Evolutionary conservation across 306 rosid species (phyloP), one percentile per base, ranked within the genome.

Genomic region (Dicorynia guianensis): DNA sequence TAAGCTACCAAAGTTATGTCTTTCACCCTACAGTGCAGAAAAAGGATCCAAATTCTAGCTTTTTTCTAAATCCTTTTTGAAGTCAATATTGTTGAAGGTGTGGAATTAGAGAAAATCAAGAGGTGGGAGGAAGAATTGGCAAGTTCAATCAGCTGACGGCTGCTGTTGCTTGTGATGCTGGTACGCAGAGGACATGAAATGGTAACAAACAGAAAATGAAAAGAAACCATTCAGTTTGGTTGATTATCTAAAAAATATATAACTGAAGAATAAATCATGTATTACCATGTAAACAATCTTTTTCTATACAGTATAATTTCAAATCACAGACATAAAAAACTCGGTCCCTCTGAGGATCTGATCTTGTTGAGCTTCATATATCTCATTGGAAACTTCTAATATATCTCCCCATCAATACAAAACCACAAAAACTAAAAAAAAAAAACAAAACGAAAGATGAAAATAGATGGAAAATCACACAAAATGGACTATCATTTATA

Each of bases 351-450:
- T 3, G 11, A 53, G 20, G 69, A 72, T 68, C 74, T 74, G 39
- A 66, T 69, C 11, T 58, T 19, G 53, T 17, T 54, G 49, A 61
- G 66, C 67, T 40, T 79, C 63, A 72, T 48, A n/a, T n/a, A 77
- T 55, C 81, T 17, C 66, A 74, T 48, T 52, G 76, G 33, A 59
- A 76, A 77, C 69, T 36, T 60, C 42, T 35, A 49, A 67, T 42
- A 4, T 68, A 64, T 46, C 72, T 76, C 39, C 39, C 44, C 56
- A 59, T 59, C 12, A 74, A 58, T 19, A 72, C 70, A 56, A 78
- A 44, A 75, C 61, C 64, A 76, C 64, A 66, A 38, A 71, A 60
- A 62, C 13, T 47, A 55, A 30, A 11, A 12, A 39, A 3, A n/a
- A n/a, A n/a, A n/a, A 39, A 52, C 8, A 3, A 42, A 48, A 25